Conservation (phyloP, 140 eudicot species). For the Oenanthe javanica region DNA sequence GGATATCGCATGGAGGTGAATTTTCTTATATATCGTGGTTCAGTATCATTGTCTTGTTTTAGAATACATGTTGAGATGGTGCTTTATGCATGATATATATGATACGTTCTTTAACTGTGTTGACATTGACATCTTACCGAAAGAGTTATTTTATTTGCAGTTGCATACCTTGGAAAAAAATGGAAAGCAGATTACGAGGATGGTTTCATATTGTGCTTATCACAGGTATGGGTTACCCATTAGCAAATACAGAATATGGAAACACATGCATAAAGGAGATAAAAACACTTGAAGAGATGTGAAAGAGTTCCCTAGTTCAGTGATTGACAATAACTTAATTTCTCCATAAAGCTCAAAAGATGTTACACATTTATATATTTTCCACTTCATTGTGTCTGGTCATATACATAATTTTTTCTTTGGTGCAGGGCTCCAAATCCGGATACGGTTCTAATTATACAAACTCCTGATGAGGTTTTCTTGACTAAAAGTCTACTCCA, state of each 20-base stretch:
- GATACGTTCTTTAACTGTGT: neutral
- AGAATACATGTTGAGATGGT: neutral
- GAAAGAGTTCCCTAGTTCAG: neutral
- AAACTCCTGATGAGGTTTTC: constrained; percentile 76
- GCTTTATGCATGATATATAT: neutral
- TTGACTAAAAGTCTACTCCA: constrained; percentile 57
- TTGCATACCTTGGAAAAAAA: constrained; percentile 80
- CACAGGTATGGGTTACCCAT: constrained; percentile 54
- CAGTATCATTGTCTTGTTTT: neutral
- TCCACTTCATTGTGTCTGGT: too few relatives aligned
- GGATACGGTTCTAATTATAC: constrained; percentile 78
- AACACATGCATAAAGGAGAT: neutral
- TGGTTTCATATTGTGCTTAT: constrained; percentile 93
- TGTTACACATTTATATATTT: too few relatives aligned
- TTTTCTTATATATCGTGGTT: constrained; percentile 1
- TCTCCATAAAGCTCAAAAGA: too few relatives aligned
- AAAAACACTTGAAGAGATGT: neutral
- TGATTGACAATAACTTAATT: constrained; percentile 1
- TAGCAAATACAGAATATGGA: neutral
- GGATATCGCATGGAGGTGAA: constrained; percentile 98
- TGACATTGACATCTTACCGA: neutral
- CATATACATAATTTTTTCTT: constrained; percentile 10
- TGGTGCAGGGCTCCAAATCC: constrained; percentile 89
- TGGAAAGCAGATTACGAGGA: constrained; percentile 80
- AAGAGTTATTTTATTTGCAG: constrained; percentile 31